These are phyloP conservation scores for Globisporangium orthogonon DNA, from an alignment of 352 stramenopile species.

Conservation along the genomic window DNA sequence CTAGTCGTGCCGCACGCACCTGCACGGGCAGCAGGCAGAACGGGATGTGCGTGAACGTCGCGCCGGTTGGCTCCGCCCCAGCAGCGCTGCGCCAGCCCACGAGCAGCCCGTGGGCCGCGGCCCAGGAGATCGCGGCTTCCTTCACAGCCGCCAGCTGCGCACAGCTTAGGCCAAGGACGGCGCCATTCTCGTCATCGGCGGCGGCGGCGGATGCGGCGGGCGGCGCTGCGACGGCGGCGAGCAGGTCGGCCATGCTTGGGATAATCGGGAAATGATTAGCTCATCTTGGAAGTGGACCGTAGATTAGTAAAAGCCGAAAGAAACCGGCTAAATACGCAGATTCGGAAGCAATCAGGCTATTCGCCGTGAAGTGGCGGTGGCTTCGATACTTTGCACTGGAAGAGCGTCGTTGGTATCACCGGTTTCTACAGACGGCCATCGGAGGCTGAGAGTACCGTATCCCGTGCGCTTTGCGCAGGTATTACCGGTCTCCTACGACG, in stretches of 20 bases:
- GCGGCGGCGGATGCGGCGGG: conserved; percentile 4
- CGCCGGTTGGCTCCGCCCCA: conserved; percentile 19
- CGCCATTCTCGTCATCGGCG: conserved; percentile 20
- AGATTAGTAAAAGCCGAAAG: too few species aligned
- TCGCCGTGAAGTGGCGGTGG: too few species aligned
- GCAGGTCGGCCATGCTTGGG: conserved; percentile 33
- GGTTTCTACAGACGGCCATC: too few species aligned
- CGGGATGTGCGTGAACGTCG: conserved; percentile 70
- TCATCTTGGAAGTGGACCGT: too few species aligned
- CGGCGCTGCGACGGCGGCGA: conserved; percentile 28
- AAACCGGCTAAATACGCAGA: too few species aligned
- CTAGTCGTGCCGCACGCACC: conserved; percentile 7
- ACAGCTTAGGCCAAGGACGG: conserved; percentile 30
- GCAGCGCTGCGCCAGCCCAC: conserved; percentile 45
- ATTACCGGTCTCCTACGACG: too few species aligned
- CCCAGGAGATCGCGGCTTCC: conserved; percentile 70
- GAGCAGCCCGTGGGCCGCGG: conserved; percentile 65
- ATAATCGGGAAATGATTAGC: too few species aligned
- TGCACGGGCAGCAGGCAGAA: conserved; percentile 67
- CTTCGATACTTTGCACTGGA: too few species aligned
- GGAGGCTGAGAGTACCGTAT: too few species aligned
- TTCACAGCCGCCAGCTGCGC: conserved; percentile 43
- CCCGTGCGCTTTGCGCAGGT: too few species aligned
- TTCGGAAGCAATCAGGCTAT: too few species aligned
- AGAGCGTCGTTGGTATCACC: too few species aligned